Percentiles rank a stretch among this genome's conserved stretches.
These are phyloP conservation scores for Chimonanthus salicifolius DNA, from an alignment of 164 flowering plant genomes.

Conservation along the genomic window DNA sequence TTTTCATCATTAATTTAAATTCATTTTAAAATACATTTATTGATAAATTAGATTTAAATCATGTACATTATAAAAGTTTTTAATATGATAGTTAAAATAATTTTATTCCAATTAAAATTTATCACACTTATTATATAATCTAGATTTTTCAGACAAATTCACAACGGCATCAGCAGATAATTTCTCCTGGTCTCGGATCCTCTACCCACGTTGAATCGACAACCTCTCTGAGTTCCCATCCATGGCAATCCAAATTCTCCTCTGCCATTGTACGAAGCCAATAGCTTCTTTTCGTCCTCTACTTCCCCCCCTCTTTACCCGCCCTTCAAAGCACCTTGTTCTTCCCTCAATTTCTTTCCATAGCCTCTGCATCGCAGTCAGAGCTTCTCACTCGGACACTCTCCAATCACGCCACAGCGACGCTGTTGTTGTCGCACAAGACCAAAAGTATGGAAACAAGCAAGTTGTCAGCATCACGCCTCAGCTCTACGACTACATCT, in stretches of 20 bases:
- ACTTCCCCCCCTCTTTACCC: background rate
- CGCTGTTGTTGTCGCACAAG: conserved; percentile 11
- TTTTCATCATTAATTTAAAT: no score
- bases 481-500: conserved; percentile 28
- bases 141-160: no score
- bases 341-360: background rate
- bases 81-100: no score
- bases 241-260: background rate
- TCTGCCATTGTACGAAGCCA: background rate
- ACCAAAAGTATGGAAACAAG: conserved; percentile 24
- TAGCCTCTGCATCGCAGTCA: background rate
- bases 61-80: no score
- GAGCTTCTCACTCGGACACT: conserved; percentile 7
- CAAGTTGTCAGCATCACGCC: conserved; percentile 28
- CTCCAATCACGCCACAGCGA: background rate
- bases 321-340: background rate
- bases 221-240: background rate
- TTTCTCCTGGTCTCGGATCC: no score
- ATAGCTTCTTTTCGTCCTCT: background rate
- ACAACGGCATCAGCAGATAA: no score
- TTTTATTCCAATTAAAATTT: no score
- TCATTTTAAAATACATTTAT: no score
- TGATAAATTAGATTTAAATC: no score
- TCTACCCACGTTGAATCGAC: background rate
- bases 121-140: no score